phyloP scores from a whole-genome alignment of 768 basidiomycete genomes.

The Boletus vermiculosoides region DNA sequence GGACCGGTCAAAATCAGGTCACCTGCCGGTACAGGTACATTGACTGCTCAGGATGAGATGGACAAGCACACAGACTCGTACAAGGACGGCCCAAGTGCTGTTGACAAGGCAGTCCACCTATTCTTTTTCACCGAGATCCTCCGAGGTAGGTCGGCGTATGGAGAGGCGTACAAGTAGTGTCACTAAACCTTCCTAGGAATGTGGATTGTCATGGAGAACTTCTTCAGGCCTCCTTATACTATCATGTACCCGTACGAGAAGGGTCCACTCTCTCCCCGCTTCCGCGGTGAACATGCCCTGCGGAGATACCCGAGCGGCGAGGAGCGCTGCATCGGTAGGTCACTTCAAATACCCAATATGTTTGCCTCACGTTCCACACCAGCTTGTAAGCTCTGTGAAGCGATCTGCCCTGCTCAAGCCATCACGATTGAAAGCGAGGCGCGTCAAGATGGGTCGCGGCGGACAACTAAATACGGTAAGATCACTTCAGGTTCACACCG shows the following conservation, averaged over 20 bases:
- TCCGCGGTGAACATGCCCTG: slow-evolving; percentile 97
- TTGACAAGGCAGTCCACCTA: slow-evolving; percentile 93
- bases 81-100: slow-evolving; percentile 78
- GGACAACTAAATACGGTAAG: slow-evolving; percentile 96
- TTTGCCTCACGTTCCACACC: slow-evolving; percentile 9
- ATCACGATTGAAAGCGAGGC: slow-evolving; percentile 99
- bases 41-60: slow-evolving; percentile 40
- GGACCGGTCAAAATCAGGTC: slow-evolving; percentile 32
- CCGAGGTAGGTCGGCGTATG: slow-evolving; percentile 61
- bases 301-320: slow-evolving; percentile 96
- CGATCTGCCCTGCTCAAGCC: slow-evolving; percentile 98
- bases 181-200: slow-evolving; percentile 59
- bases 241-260: slow-evolving; percentile 99
- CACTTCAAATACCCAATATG: background rate
- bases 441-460: slow-evolving; percentile 89
- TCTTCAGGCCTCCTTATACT: slow-evolving; percentile 95
- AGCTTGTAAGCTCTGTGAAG: slow-evolving; percentile 99
- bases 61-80: slow-evolving; percentile 66
- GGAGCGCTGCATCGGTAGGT: slow-evolving; percentile 96
- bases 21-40: slow-evolving; percentile 33
- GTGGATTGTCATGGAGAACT: slow-evolving; percentile 94
- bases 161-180: background rate
- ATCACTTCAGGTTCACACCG: background rate
- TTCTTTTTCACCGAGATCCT: slow-evolving; percentile 99
- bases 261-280: slow-evolving; percentile 94